Conservation (phyloP, 305 asterid genomes). For the Solanum chacoense region DNA sequence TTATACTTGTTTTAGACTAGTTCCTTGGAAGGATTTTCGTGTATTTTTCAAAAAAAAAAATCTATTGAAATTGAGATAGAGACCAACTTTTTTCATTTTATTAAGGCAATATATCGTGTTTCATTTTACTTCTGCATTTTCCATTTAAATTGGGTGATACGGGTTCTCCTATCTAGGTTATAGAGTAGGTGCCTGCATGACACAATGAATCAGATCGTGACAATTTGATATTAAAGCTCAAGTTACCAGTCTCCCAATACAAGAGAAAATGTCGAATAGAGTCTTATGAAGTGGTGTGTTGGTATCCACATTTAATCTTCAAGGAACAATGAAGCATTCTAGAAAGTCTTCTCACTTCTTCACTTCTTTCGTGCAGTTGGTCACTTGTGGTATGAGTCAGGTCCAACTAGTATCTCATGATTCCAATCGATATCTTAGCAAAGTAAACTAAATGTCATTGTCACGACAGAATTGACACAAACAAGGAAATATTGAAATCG, state of each 20-base stretch:
- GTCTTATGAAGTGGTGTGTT: background rate
- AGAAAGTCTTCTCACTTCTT: background rate
- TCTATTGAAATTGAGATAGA: background rate
- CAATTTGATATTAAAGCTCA: background rate
- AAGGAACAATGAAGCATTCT: background rate
- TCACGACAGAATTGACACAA: background rate
- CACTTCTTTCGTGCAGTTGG: background rate
- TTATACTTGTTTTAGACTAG: background rate
- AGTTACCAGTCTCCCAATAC: too few species aligned
- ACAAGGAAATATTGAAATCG: background rate
- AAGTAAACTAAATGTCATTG: background rate
- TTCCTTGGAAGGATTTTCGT: background rate
- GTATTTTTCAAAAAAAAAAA: background rate
- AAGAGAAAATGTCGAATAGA: background rate
- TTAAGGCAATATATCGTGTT: background rate
- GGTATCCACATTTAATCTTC: background rate
- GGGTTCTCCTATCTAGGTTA: background rate
- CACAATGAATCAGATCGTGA: background rate
- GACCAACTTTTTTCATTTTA: background rate
- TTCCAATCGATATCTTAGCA: background rate
- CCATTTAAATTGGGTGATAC: background rate
- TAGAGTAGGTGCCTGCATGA: background rate
- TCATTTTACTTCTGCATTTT: background rate
- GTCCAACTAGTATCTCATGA: background rate
- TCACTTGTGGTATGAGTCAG: background rate